These are phyloP conservation scores for Vigna mungo DNA, from an alignment of 306 rosid species.

Conservation along the genomic window DNA sequence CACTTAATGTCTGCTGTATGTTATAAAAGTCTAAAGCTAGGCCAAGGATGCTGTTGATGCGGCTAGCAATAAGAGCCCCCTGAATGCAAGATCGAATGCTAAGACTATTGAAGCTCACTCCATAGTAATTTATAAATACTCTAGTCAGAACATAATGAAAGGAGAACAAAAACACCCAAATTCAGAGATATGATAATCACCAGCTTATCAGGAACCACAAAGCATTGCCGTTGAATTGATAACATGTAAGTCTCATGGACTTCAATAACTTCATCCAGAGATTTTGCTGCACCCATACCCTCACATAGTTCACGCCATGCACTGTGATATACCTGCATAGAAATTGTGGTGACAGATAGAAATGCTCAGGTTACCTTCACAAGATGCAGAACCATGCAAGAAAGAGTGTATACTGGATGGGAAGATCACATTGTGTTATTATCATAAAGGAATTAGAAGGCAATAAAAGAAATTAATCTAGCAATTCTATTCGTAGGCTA, in stretches of 20 bases:
- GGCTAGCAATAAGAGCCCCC: slow-evolving; percentile 98
- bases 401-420: background rate
- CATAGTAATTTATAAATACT: slow-evolving; percentile 33
- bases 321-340: slow-evolving; percentile 94
- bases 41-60: slow-evolving; percentile 90
- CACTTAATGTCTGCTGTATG: slow-evolving; percentile 77
- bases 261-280: slow-evolving; percentile 95
- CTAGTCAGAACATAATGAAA: slow-evolving; percentile 38
- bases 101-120: slow-evolving; percentile 45
- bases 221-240: slow-evolving; percentile 94
- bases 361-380: slow-evolving; percentile 37
- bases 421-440: slow-evolving; percentile 26
- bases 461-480: slow-evolving; percentile 16
- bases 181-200: slow-evolving; percentile 49
- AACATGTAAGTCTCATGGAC: slow-evolving; percentile 88
- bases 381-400: slow-evolving; percentile 36
- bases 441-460: slow-evolving; percentile 15
- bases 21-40: slow-evolving; percentile 89
- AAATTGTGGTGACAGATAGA: slow-evolving; percentile 48
- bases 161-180: slow-evolving; percentile 24
- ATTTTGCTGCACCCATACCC: slow-evolving; percentile 81
- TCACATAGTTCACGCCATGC: slow-evolving; percentile 98
- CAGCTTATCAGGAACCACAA: slow-evolving; percentile 98
- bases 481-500: slow-evolving; percentile 26
- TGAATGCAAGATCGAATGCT: slow-evolving; percentile 47